Base-by-base conservation (phyloP, 2,329 filamentous ascomycete genomes). In the Trichoderma sp. region DNA sequence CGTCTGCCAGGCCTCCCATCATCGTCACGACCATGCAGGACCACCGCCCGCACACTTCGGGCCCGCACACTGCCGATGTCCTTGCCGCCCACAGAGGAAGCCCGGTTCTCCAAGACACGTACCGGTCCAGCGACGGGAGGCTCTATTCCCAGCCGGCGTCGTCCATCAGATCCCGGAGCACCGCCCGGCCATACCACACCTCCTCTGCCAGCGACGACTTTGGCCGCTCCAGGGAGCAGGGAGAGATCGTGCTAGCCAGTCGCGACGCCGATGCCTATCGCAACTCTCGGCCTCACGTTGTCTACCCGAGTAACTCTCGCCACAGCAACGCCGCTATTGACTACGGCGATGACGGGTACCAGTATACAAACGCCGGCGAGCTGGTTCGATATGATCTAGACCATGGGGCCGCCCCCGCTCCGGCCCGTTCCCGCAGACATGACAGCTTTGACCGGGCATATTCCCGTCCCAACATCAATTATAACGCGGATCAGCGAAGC, bases 301-400 rank as follows among this genome's bases (percentile, higher is more conserved):
- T 85, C 27, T 90, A 89, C 77, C 82, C 85, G 53, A 86, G 82
- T 76, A 82, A 84, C 11, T 82, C 85, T 1, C 86, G 86, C 63
- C 87, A 87, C 75, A 83, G 84, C 76, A 84, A 84, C 16, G 83
- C 84, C 75, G 82, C 85, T 9, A 83, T 88, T 62, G 88, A 89
- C 77, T 91, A 90, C 77, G 89, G 88, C 14, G 88, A 89, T 35
- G 88, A 91, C 64, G 90, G 88, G 9, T 92, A 90, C 79, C 89
- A 91, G 78, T 92, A 92, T 79, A 92, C 91, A 9, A 91, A 90
- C 75, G 90, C 90, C 16, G 87, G 89, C 77, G 90, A 92, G 72
- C 81, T 93, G 68, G 90, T 89, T 45, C 86, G 88, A 68, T 92
- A 92, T 78, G 91, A 92, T 80, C 83, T 92, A 33, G 88, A 90